These are phyloP conservation scores for Abrus pulchellus DNA, from an alignment of 306 rosid species.

Conservation along the genomic window DNA sequence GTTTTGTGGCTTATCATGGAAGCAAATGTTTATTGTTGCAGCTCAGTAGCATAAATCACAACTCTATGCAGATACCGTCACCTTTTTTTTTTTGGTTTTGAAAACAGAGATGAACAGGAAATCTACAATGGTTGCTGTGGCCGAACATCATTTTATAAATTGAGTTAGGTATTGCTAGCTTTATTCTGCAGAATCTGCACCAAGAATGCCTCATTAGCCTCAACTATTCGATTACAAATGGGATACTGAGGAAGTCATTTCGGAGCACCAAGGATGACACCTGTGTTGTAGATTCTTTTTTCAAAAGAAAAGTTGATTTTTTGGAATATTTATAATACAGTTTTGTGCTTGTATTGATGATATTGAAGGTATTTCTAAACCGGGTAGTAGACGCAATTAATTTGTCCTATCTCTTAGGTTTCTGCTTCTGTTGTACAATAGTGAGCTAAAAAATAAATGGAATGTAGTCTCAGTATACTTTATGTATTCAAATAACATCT, in stretches of 20 bases:
- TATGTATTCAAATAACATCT: no score
- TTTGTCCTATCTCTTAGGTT: neutral
- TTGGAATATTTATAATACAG: neutral
- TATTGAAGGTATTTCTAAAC: neutral
- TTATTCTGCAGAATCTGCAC: neutral
- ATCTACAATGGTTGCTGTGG: neutral
- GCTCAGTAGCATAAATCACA: neutral
- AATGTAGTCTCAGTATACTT: no score
- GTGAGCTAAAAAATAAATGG: neutral
- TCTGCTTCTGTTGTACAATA: neutral
- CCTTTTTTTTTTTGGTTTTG: constrained; percentile 5
- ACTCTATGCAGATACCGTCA: constrained; percentile 2
- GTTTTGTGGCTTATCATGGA: neutral
- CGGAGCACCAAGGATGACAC: neutral
- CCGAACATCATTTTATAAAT: neutral
- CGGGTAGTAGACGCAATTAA: neutral
- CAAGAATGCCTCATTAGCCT: neutral
- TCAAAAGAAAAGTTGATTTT: neutral
- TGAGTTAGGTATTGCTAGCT: neutral
- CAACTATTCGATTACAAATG: constrained; percentile 4
- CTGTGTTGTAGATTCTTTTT: neutral
- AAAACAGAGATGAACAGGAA: neutral
- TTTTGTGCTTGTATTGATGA: neutral
- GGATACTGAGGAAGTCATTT: neutral
- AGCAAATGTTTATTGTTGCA: constrained; percentile 5